A percentile compares a stretch with the other conserved stretches of the same genome.
Evolutionary conservation across 2,329 filamentous ascomycete species (phyloP).

Genomic region (Pyrenochaeta sp.): DNA sequence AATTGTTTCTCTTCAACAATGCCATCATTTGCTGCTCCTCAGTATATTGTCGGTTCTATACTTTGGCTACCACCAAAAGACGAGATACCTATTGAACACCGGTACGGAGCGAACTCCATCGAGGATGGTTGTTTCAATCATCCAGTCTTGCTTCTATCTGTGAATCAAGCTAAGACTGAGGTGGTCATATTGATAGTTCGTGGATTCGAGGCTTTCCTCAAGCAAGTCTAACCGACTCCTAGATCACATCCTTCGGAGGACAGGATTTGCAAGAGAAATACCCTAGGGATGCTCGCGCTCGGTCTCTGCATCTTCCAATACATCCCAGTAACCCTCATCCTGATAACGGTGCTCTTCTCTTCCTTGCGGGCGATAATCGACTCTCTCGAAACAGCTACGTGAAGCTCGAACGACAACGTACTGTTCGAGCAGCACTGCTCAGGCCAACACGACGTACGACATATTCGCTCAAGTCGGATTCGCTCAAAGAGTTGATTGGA

Average conservation of each 20-base stretch:
- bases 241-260: constrained; percentile 9
- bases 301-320: constrained; percentile 5
- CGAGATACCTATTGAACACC: not conserved
- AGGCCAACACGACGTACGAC: not conserved
- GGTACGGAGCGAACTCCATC: not conserved
- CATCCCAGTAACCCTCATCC: constrained; percentile 10
- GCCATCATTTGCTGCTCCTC: too few relatives aligned
- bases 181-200: constrained; percentile 3
- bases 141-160: constrained; percentile 3
- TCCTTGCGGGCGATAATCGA: constrained; percentile 3
- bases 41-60: not conserved
- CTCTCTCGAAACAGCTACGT: constrained; percentile 12
- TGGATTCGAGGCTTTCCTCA: not conserved
- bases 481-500: too few relatives aligned
- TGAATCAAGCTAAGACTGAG: not conserved
- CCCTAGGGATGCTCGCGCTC: not conserved
- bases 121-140: constrained; percentile 9
- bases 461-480: too few relatives aligned
- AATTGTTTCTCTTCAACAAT: too few relatives aligned
- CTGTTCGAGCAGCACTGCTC: not conserved
- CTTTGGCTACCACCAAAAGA: constrained; percentile 5
- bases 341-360: constrained; percentile 6
- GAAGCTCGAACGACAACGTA: constrained; percentile 1
- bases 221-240: not conserved
- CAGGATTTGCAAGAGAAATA: not conserved